These are phyloP conservation scores for Delphinella strobiligena DNA, from an alignment of 2,329 filamentous ascomycete species.

Conservation along the genomic window DNA sequence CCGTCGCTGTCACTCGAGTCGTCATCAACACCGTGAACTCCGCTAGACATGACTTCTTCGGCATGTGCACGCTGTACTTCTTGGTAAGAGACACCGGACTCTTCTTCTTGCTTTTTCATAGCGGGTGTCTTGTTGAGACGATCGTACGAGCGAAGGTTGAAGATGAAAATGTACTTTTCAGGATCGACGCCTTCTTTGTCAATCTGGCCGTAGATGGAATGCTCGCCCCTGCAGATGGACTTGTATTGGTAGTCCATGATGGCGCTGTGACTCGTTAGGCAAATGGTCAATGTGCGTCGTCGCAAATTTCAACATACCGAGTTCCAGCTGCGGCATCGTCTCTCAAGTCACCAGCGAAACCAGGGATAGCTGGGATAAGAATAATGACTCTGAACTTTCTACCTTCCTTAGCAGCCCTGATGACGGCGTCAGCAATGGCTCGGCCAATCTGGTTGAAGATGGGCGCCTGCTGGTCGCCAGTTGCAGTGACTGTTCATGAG, in stretches of 20 bases:
- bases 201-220: conserved; percentile 80
- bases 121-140: conserved; percentile 72
- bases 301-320: background rate
- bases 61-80: conserved; percentile 80
- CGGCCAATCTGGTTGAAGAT: conserved; percentile 79
- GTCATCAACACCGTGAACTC: conserved; percentile 45
- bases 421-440: conserved; percentile 82
- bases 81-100: conserved; percentile 72
- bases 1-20: conserved; percentile 14
- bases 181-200: conserved; percentile 64
- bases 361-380: conserved; percentile 80
- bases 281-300: background rate
- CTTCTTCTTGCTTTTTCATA: conserved; percentile 63
- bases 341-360: conserved; percentile 83
- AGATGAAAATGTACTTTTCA: conserved; percentile 73
- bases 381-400: conserved; percentile 87
- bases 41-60: conserved; percentile 70
- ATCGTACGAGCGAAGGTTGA: conserved; percentile 88
- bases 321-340: conserved; percentile 76
- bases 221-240: conserved; percentile 79
- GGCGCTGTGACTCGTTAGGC: conserved; percentile 37
- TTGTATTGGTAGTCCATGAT: conserved; percentile 99
- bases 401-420: conserved; percentile 66
- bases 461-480: conserved; percentile 73
- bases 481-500: conserved; percentile 54